Evolutionary conservation across 2,329 filamentous ascomycete species (phyloP).

Genomic region (Aspergillus sclerotialis): DNA sequence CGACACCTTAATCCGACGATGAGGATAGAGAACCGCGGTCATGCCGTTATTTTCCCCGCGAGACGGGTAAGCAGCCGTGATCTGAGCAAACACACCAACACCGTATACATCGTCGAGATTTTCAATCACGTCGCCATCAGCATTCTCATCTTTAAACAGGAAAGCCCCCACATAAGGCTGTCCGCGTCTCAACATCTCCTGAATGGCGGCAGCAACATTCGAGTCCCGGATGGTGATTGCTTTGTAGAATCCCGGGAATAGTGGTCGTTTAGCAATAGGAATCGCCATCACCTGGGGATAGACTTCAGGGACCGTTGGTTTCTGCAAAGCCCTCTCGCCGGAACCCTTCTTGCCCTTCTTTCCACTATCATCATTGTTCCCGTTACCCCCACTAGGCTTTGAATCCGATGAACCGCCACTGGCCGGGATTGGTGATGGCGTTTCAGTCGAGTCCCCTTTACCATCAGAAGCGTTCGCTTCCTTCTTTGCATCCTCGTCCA

Average conservation of each 20-base stretch:
- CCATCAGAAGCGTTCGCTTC: conserved; percentile 30
- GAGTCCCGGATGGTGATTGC: conserved; percentile 93
- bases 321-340: conserved; percentile 70
- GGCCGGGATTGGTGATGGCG: conserved; percentile 36
- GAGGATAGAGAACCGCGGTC: conserved; percentile 91
- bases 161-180: conserved; percentile 98
- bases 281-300: conserved; percentile 98
- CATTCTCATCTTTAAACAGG: conserved; percentile 90
- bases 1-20: conserved; percentile 87
- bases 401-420: conserved; percentile 30
- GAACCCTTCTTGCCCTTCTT: conserved; percentile 64
- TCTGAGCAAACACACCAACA: conserved; percentile 93
- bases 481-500: conserved; percentile 36
- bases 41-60: conserved; percentile 72
- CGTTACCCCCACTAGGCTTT: conserved; percentile 47
- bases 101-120: conserved; percentile 88
- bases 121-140: conserved; percentile 89
- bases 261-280: conserved; percentile 82
- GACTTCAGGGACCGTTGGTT: conserved; percentile 84
- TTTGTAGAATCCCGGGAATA: conserved; percentile 98
- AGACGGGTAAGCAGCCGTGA: conserved; percentile 91
- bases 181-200: conserved; percentile 92
- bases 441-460: conserved; percentile 45
- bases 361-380: conserved; percentile 55
- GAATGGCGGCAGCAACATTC: conserved; percentile 83